phyloP scores from a whole-genome alignment of 2,329 filamentous ascomycete genomes.

The Blastomyces parvus region DNA sequence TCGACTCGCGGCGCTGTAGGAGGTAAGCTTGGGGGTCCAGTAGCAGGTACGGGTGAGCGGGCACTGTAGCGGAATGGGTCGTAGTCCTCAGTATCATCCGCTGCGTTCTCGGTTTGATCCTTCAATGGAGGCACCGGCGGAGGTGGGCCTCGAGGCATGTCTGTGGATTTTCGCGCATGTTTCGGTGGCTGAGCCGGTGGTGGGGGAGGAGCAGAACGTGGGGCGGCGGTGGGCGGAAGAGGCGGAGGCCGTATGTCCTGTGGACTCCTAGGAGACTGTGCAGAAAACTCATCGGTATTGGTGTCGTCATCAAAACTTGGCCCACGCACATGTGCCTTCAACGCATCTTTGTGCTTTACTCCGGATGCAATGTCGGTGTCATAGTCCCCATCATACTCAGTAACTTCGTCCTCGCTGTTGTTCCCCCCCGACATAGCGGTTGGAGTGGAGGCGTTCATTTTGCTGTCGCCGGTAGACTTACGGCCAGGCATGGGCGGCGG shows the following conservation, averaged over 20 bases:
- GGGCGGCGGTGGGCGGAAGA: slow-evolving; percentile 46
- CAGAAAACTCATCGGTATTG: slow-evolving; percentile 45
- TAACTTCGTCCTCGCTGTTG: slow-evolving; percentile 68
- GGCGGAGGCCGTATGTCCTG: slow-evolving; percentile 38
- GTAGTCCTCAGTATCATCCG: slow-evolving; percentile 46
- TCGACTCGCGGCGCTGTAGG: slow-evolving; percentile 18
- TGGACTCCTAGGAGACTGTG: slow-evolving; percentile 38
- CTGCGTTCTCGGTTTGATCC: slow-evolving; percentile 39
- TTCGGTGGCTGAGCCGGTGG: slow-evolving; percentile 53
- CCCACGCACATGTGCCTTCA: slow-evolving; percentile 71
- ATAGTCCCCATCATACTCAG: slow-evolving; percentile 95
- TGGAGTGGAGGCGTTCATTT: slow-evolving; percentile 33
- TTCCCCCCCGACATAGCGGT: slow-evolving; percentile 43
- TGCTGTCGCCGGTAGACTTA: slow-evolving; percentile 51
- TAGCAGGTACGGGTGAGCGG: slow-evolving; percentile 17
- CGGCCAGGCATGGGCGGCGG: slow-evolving; percentile 47
- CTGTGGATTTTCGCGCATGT: slow-evolving; percentile 54
- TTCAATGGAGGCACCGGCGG: slow-evolving; percentile 49
- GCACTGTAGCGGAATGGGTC: slow-evolving; percentile 45
- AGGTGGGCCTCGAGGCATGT: slow-evolving; percentile 60
- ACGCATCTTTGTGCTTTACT: slow-evolving; percentile 83
- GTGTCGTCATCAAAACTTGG: slow-evolving; percentile 63
- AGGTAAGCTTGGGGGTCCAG: not conserved
- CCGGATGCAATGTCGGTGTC: slow-evolving; percentile 95
- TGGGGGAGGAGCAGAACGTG: slow-evolving; percentile 55